Base-by-base conservation (phyloP, 2,329 filamentous ascomycete species). In the Annulohypoxylon truncatum region DNA sequence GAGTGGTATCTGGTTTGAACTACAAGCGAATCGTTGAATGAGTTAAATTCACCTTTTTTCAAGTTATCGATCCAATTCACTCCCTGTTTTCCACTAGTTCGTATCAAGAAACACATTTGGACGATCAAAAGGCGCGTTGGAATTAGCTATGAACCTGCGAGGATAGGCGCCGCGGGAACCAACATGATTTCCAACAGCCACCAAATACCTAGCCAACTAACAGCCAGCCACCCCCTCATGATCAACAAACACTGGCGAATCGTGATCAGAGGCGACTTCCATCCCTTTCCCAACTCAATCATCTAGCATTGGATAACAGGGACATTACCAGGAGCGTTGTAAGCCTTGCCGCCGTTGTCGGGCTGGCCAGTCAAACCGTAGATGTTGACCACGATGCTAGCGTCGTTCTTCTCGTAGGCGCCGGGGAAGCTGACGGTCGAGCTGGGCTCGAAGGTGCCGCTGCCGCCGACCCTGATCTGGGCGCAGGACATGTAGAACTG, bases 331-430 rank as follows among this genome's bases (percentile, higher is more conserved):
- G 81, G 80, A 0, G 79, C 74, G 4, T 63, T 76, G 67, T 83
- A 83, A 1, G 77, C 44, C 76, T 79, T 77, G 40, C 80, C 79
- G 42, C 69, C 75, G 35, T 80, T 82, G 72, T 83, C 81, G 3
- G 82, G 79, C 70, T 77, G 70, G 9, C 81, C 81, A 1, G 68
- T 73, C 5, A 71, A 51, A 29, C 82, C 82, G 67, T 85, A 84
- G 72, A 84, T 84, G 73, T 81, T 84, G 76, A 81, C 75, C 33
- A 78, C 67, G 70, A 85, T 84, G 46, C 80, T 80, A 0, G 82
- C 79, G 72, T 84, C 80, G 51, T 71, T 78, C 50, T 78, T 74
- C 69, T 77, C 67, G 74, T 84, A 85, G 0, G 78, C 82, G 13
- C 81, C 80, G 0, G 82, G 82, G 76, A 84, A 81, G 73, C 73